Conservation (phyloP, 176 grass and related monocot genomes). For the Tuctoria greenei region DNA sequence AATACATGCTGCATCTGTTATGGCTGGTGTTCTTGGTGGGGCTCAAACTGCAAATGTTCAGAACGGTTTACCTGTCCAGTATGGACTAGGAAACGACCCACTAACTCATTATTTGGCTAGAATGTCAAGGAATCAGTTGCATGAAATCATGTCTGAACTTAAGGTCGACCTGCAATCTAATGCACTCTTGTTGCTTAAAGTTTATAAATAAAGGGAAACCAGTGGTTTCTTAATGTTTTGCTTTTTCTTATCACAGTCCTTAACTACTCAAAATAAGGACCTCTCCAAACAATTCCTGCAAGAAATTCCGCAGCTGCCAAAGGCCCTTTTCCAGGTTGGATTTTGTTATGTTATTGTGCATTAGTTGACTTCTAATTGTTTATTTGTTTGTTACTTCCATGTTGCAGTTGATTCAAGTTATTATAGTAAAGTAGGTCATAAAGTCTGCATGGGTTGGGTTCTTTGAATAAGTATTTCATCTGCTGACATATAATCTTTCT, state of each 20-base stretch:
- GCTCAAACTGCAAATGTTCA: conserved; percentile 68
- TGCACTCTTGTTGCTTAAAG: conserved; percentile 18
- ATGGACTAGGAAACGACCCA: conserved; percentile 77
- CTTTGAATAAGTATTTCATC: conserved; percentile 6
- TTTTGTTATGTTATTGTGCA: conserved; percentile 21
- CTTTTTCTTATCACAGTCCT: conserved; percentile 42
- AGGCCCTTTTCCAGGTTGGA: conserved; percentile 90
- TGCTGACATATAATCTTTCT: neutral
- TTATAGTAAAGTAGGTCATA: neutral
- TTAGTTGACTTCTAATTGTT: conserved; percentile 15
- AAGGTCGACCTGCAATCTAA: conserved; percentile 58
- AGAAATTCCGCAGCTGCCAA: conserved; percentile 69
- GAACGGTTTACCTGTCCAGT: conserved; percentile 63
- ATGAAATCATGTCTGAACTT: conserved; percentile 78
- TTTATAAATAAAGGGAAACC: neutral
- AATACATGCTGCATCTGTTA: conserved; percentile 71
- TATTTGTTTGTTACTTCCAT: conserved; percentile 26
- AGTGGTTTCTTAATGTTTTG: conserved; percentile 11
- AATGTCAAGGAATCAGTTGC: conserved; percentile 83
- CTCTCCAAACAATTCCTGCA: conserved; percentile 63
- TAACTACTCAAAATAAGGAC: conserved; percentile 72
- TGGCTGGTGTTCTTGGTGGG: conserved; percentile 73
- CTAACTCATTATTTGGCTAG: conserved; percentile 89
- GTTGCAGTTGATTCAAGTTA: neutral
- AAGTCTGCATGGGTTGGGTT: neutral